Conservation (phyloP, 169 alveolate genomes). For the Cyclospora cayetanensis region DNA sequence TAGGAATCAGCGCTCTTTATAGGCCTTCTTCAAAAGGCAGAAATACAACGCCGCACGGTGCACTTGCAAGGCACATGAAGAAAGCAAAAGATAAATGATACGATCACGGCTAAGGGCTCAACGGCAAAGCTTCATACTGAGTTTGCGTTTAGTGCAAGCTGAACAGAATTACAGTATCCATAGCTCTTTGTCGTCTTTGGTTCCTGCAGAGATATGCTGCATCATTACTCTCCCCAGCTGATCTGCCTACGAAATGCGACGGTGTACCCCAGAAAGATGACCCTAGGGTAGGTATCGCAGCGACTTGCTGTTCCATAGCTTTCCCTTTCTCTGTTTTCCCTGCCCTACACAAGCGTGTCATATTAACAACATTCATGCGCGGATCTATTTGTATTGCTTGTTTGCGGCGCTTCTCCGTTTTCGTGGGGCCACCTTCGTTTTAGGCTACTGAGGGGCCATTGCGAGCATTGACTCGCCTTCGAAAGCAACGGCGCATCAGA, state of each 20-base stretch:
- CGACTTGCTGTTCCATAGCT: not conserved
- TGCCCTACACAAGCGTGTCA: not conserved
- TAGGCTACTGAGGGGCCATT: slow-evolving; percentile 41
- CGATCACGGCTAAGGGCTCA: too few species aligned
- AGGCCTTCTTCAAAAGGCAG: too few species aligned
- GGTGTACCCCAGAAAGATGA: not conserved
- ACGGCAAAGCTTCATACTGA: too few species aligned
- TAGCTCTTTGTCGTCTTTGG: not conserved
- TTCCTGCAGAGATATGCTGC: slow-evolving; percentile 49
- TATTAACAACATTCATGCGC: not conserved
- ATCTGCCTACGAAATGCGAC: not conserved
- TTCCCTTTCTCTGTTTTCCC: not conserved
- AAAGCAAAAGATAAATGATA: too few species aligned
- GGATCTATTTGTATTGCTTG: not conserved
- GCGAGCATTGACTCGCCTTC: slow-evolving; percentile 38
- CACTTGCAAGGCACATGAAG: too few species aligned
- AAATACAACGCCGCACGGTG: too few species aligned
- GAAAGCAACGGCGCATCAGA: slow-evolving; percentile 44
- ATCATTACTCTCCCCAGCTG: slow-evolving; percentile 9
- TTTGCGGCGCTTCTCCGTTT: not conserved
- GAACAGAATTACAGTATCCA: too few species aligned
- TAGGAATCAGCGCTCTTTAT: too few species aligned
- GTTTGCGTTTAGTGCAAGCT: too few species aligned
- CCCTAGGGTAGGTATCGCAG: slow-evolving; percentile 60
- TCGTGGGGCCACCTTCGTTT: not conserved